Conservation (phyloP, 1,284 basidiomycete species). For the Erythrobasidium hasegawianum region DNA sequence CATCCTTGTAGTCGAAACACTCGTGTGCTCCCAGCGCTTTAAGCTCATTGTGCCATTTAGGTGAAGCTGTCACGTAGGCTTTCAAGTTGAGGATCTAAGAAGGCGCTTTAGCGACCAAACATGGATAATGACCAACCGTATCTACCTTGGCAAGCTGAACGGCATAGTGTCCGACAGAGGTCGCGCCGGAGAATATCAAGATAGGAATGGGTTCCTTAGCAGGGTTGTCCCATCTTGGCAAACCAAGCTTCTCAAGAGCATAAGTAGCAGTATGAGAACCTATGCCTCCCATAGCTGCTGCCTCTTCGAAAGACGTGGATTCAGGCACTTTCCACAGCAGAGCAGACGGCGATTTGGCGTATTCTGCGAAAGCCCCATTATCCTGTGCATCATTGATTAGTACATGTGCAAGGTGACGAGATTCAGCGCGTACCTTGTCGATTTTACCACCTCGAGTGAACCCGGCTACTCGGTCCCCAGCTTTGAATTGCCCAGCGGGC, state of each 20-base stretch:
- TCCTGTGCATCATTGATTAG: slow-evolving; percentile 44
- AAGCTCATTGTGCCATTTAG: slow-evolving; percentile 53
- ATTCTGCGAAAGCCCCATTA: slow-evolving; percentile 51
- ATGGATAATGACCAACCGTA: background rate
- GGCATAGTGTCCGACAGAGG: slow-evolving; percentile 54
- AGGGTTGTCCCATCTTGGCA: slow-evolving; percentile 11
- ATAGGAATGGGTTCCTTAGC: slow-evolving; percentile 38
- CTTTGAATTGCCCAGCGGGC: slow-evolving; percentile 55
- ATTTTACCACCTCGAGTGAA: slow-evolving; percentile 52
- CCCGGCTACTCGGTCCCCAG: slow-evolving; percentile 60
- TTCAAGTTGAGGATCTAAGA: slow-evolving; percentile 55
- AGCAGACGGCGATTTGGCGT: slow-evolving; percentile 48
- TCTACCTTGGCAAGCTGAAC: slow-evolving; percentile 56
- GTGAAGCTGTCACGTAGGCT: slow-evolving; percentile 58
- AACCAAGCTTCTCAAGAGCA: slow-evolving; percentile 8
- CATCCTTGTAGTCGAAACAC: slow-evolving; percentile 52
- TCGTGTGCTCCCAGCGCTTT: slow-evolving; percentile 58
- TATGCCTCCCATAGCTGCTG: slow-evolving; percentile 44
- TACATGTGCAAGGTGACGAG: background rate
- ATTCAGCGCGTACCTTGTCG: slow-evolving; percentile 3
- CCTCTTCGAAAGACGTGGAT: slow-evolving; percentile 55
- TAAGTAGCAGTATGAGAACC: slow-evolving; percentile 9
- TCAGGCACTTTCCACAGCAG: slow-evolving; percentile 47
- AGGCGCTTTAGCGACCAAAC: background rate
- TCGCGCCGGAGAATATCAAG: slow-evolving; percentile 53